These are phyloP conservation scores for Orbilia blumenaviensis DNA, from an alignment of 2,329 filamentous ascomycete species.

Conservation along the genomic window DNA sequence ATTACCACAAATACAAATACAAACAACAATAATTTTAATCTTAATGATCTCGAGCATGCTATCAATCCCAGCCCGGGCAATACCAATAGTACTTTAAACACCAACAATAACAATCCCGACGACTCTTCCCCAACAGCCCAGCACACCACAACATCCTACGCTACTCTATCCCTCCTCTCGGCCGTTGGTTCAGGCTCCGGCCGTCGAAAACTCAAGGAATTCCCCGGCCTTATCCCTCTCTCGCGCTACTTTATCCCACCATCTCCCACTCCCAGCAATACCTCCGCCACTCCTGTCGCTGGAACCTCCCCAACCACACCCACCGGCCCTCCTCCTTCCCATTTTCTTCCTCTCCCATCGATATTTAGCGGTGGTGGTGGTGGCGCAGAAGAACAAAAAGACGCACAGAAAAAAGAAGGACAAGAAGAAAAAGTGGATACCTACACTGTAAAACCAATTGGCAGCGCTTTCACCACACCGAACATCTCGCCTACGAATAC, in stretches of 20 bases:
- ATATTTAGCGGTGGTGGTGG: too few species aligned
- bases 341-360: too few species aligned
- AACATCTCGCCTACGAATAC: slow-evolving; percentile 9
- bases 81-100: not conserved
- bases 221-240: slow-evolving; percentile 45
- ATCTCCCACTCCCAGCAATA: slow-evolving; percentile 14
- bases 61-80: not conserved
- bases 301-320: slow-evolving; percentile 45
- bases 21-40: slow-evolving; percentile 16
- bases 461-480: slow-evolving; percentile 12
- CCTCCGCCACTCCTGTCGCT: slow-evolving; percentile 32
- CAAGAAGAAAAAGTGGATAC: slow-evolving; percentile 6
- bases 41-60: too few species aligned
- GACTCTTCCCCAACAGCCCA: slow-evolving; percentile 19
- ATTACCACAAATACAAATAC: slow-evolving; percentile 12
- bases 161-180: slow-evolving; percentile 39
- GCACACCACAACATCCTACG: slow-evolving; percentile 39
- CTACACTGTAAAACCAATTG: slow-evolving; percentile 3
- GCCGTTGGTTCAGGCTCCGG: slow-evolving; percentile 44
- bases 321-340: slow-evolving; percentile 1
- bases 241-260: slow-evolving; percentile 53
- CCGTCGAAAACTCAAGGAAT: slow-evolving; percentile 50
- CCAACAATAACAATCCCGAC: not conserved
- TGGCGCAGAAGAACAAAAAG: too few species aligned
- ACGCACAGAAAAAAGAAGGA: too few species aligned